Conservation (phyloP, 441 rosid genomes). For the Adansonia grandidieri region DNA sequence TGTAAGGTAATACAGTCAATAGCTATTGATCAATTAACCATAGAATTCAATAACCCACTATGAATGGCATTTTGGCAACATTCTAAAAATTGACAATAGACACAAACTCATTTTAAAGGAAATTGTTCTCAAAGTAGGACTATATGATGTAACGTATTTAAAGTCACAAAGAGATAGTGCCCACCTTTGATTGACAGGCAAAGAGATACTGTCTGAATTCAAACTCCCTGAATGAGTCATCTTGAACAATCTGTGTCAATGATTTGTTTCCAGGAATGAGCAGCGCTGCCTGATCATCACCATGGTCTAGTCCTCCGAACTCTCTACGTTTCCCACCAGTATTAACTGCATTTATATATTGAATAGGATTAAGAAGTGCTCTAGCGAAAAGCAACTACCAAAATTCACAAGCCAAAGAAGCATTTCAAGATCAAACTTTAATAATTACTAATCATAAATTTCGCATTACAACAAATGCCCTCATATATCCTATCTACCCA, state of each 20-base stretch:
- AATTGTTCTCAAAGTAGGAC: conserved; percentile 3
- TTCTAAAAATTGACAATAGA: conserved; percentile 19
- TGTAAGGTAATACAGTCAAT: neutral
- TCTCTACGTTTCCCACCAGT: conserved; percentile 76
- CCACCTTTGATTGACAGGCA: conserved; percentile 92
- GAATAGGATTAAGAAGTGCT: conserved; percentile 27
- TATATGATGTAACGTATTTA: conserved; percentile 3
- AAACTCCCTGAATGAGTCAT: conserved; percentile 93
- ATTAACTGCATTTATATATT: conserved; percentile 59
- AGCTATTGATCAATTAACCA: conserved; percentile 2
- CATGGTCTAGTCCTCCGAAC: conserved; percentile 86
- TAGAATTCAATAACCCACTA: conserved; percentile 6
- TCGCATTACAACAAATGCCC: conserved; percentile 17
- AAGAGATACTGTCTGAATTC: conserved; percentile 97
- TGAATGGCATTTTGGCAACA: neutral
- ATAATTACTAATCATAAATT: conserved; percentile 8
- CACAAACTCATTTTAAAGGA: neutral
- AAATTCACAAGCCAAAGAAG: conserved; percentile 19
- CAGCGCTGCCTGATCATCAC: conserved; percentile 91
- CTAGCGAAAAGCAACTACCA: conserved; percentile 18
- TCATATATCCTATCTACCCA: neutral
- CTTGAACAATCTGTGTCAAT: conserved; percentile 85
- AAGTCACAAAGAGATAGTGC: conserved; percentile 31
- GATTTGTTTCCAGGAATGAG: conserved; percentile 77
- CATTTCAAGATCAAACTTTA: conserved; percentile 1